phyloP scores from a whole-genome alignment of 768 basidiomycete species.

The Terana coerulea region DNA sequence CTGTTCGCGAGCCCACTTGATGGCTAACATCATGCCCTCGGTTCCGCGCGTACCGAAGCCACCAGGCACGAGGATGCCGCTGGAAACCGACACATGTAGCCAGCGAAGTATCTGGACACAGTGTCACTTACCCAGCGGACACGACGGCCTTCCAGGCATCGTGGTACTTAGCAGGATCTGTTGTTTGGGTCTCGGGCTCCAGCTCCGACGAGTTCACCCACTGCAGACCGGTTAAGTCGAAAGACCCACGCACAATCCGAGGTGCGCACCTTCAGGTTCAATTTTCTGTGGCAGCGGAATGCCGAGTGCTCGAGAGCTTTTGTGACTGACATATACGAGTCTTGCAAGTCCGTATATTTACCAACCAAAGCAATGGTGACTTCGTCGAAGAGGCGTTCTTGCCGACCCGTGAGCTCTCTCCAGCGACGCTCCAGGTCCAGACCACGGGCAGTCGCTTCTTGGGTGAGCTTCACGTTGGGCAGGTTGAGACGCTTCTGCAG shows the following conservation, averaged over 20 bases:
- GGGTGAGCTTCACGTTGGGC: conserved; percentile 46
- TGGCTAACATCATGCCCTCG: conserved; percentile 98
- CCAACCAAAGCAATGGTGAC: conserved; percentile 92
- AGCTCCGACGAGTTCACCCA: conserved; percentile 97
- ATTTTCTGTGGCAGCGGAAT: conserved; percentile 83
- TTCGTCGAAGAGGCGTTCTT: conserved; percentile 87
- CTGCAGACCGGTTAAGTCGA: conserved; percentile 34
- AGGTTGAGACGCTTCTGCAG: conserved; percentile 82
- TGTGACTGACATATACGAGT: conserved; percentile 97
- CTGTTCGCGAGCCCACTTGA: conserved; percentile 94
- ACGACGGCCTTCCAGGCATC: conserved; percentile 95
- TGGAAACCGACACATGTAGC: conserved; percentile 25
- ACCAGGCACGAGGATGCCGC: conserved; percentile 95
- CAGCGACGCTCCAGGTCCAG: conserved; percentile 66
- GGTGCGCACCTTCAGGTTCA: conserved; percentile 69
- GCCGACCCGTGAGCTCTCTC: conserved; percentile 81
- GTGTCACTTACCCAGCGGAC: conserved; percentile 65
- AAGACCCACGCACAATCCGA: background rate
- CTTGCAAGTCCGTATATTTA: conserved; percentile 95
- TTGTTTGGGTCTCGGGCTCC: conserved; percentile 75
- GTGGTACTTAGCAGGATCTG: conserved; percentile 83
- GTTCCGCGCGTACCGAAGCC: conserved; percentile 93
- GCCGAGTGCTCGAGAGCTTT: conserved; percentile 97
- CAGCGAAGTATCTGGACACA: conserved; percentile 6
- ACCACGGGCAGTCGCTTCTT: conserved; percentile 60